Evolutionary conservation across 345 rosid genomes (phyloP).

Genomic region (Mallotus nudiflorus): DNA sequence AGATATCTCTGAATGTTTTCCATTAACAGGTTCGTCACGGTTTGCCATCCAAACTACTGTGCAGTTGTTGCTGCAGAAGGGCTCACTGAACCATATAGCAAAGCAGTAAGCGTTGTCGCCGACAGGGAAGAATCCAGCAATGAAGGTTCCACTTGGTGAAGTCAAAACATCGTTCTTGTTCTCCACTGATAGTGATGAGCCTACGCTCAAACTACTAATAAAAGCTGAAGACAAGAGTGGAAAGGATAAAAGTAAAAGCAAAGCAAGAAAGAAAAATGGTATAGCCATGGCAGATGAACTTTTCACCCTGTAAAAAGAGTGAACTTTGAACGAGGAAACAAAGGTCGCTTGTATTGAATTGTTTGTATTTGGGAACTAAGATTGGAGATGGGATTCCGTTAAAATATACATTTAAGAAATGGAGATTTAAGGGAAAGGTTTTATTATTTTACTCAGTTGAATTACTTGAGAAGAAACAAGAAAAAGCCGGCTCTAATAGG

Average conservation of each 20-base stretch:
- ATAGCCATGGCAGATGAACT: neutral
- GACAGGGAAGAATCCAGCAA: slow-evolving; percentile 24
- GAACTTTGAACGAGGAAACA: too few relatives aligned
- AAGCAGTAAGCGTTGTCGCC: slow-evolving; percentile 31
- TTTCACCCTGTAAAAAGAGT: too few relatives aligned
- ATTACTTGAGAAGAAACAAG: too few relatives aligned
- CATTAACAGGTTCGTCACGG: slow-evolving; percentile 16
- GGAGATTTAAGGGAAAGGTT: too few relatives aligned
- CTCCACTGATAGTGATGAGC: slow-evolving; percentile 16
- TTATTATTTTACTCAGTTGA: too few relatives aligned
- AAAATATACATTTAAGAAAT: too few relatives aligned
- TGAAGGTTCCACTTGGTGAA: slow-evolving; percentile 19
- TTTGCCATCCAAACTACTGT: slow-evolving; percentile 24
- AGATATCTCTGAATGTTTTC: slow-evolving; percentile 3
- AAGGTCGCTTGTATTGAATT: too few relatives aligned
- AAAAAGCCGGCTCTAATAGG: too few relatives aligned
- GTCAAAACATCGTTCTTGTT: slow-evolving; percentile 11
- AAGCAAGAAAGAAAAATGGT: neutral
- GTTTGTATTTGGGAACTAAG: neutral
- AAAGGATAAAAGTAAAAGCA: neutral
- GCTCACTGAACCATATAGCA: slow-evolving; percentile 20
- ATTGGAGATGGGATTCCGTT: neutral
- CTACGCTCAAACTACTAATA: neutral
- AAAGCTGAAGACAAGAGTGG: neutral
- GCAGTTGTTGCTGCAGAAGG: slow-evolving; percentile 1